Base-by-base conservation (phyloP, 2,329 filamentous ascomycete genomes). In the Colletotrichum acutatum region DNA sequence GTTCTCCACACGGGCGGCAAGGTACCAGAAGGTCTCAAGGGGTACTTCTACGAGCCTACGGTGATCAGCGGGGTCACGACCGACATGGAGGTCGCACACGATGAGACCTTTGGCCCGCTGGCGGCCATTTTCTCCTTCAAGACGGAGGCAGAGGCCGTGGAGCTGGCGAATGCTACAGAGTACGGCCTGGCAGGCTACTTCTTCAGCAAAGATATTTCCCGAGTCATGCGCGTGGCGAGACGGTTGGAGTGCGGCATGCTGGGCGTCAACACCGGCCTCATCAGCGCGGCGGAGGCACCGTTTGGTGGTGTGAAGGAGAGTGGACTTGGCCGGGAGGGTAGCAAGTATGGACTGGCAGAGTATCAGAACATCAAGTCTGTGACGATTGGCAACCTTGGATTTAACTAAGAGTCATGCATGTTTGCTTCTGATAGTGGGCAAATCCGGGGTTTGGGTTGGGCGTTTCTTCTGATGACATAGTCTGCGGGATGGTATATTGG, bases 181-280 rank as follows among this genome's bases (percentile, higher is more conserved):
- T 92, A 94, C 58, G 92, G 93, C 1, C 86, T 94, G 42, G 92
- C 93, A 0, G 92, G 90, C 2, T 94, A 94, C 81, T 93, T 93
- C 82, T 94, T 91, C 82, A 92, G 82, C 57, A 80, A 81, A 71
- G 79, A 86, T 76, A 76, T 84, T n/a, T 80, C 80, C 54, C 76
- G 85, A 4, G 77, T 82, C 22, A 85, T 82, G 80, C 80, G 84
- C 34, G 80, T 87, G 34, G 83, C 84, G 28, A 85, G 86, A 74
- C 82, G 80, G 24, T 80, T 92, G 37, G 88, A 92, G 66, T 82
- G 79, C 19, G 81, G 82, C 14, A 82, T 82, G 80, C 76, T 83
- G 63, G 80, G 81, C 14, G 69, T 83, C 66, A 82, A 81, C 66
- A 81, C 80, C 2, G 80, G 79, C 56, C 80, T 80, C 71, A 80